phyloP scores from a whole-genome alignment of 1,284 basidiomycete species.

The Puccinia triticina region DNA sequence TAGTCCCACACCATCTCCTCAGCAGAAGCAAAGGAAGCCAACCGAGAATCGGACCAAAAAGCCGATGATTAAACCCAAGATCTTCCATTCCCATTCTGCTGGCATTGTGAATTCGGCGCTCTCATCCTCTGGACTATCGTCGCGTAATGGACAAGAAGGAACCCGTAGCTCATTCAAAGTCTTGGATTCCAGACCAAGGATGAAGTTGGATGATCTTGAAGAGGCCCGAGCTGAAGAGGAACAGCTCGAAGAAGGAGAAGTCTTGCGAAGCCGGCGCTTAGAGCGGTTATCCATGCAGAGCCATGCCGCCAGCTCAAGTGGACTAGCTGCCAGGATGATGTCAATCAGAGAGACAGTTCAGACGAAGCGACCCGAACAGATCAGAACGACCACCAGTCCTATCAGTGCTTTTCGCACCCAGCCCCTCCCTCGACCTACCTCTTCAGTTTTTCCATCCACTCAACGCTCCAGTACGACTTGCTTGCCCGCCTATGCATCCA shows the following conservation, averaged over 20 bases:
- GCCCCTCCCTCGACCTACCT: not conserved
- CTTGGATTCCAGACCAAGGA: not conserved
- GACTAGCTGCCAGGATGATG: not conserved
- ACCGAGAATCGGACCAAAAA: not conserved
- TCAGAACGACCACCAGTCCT: constrained; percentile 12
- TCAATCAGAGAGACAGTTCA: not conserved
- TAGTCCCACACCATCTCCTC: constrained; percentile 9
- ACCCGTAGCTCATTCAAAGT: constrained; percentile 14
- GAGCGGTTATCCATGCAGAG: constrained; percentile 34
- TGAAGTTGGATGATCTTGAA: not conserved
- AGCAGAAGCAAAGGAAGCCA: not conserved
- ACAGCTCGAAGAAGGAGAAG: constrained; percentile 27
- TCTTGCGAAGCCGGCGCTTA: constrained; percentile 30
- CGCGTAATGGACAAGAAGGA: constrained; percentile 1
- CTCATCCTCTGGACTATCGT: constrained; percentile 39
- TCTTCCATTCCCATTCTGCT: constrained; percentile 38
- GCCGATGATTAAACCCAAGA: constrained; percentile 31
- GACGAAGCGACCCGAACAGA: constrained; percentile 2
- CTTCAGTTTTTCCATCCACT: constrained; percentile 25
- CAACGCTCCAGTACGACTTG: constrained; percentile 6
- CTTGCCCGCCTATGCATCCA: constrained; percentile 27
- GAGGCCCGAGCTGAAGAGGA: not conserved
- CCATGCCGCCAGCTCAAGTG: not conserved
- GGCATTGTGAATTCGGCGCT: not conserved
- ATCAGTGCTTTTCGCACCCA: not conserved